A percentile compares a stretch with the other conserved stretches of the same genome.
Evolutionary conservation across 2,329 filamentous ascomycete species (phyloP).

Genomic region (Paraphoma sp.): DNA sequence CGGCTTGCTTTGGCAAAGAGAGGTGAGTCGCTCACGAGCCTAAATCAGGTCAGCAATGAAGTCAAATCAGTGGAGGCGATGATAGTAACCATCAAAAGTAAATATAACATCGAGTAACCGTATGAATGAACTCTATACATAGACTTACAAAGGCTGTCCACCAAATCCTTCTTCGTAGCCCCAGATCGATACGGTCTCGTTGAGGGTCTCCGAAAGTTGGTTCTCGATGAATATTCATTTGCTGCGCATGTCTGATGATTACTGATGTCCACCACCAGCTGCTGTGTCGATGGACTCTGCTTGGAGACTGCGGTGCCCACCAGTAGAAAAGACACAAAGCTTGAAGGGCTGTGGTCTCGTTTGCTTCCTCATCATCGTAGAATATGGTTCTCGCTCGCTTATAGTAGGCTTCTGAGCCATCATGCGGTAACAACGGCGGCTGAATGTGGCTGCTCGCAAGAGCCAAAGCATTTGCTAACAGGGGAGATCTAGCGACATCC

Average conservation of each 20-base stretch:
- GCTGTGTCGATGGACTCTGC: constrained; percentile 22
- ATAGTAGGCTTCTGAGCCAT: constrained; percentile 26
- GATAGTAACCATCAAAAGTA: neutral
- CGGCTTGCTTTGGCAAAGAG: constrained; percentile 30
- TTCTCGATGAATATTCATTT: constrained; percentile 31
- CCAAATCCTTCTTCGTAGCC: constrained; percentile 28
- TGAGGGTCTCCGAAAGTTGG: constrained; percentile 14
- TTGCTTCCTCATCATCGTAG: constrained; percentile 29
- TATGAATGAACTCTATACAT: neutral
- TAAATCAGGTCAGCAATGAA: constrained; percentile 3
- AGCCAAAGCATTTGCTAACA: constrained; percentile 26
- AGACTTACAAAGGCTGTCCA: constrained; percentile 31
- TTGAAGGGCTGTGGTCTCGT: constrained; percentile 22
- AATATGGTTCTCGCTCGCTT: constrained; percentile 26
- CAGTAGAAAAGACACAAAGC: constrained; percentile 29
- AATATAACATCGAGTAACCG: no score
- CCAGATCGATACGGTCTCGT: constrained; percentile 15
- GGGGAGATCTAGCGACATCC: constrained; percentile 23
- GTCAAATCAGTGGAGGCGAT: neutral
- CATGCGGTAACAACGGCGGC: constrained; percentile 25
- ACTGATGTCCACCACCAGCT: constrained; percentile 30
- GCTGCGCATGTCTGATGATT: constrained; percentile 30
- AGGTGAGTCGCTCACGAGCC: constrained; percentile 29
- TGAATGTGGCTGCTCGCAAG: constrained; percentile 27
- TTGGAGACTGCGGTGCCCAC: constrained; percentile 28